Evolutionary conservation across 495 filamentous ascomycete genomes (phyloP).

Genomic region (Monascus purpureus): DNA sequence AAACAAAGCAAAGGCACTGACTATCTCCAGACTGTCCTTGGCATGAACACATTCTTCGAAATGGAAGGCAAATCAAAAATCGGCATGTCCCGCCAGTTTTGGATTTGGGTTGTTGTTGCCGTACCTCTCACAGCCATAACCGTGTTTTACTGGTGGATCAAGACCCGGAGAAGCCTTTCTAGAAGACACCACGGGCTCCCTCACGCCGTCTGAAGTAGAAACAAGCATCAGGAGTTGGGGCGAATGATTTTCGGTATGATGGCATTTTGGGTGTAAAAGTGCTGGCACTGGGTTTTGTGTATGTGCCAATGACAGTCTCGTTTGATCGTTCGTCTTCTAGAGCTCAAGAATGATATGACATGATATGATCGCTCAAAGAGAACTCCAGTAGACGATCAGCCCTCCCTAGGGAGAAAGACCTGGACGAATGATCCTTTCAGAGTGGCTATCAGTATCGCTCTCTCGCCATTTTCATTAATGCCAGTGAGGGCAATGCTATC

Average conservation of each 20-base stretch:
- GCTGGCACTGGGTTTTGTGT: too few species aligned
- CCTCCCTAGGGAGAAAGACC: not conserved
- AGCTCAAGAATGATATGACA: too few species aligned
- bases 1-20: too few species aligned
- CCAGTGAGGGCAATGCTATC: conserved; percentile 3
- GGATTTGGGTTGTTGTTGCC: conserved; percentile 20
- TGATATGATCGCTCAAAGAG: not conserved
- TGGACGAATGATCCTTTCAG: conserved; percentile 3
- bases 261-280: too few species aligned
- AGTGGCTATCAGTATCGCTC: conserved; percentile 4
- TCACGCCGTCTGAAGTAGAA: too few species aligned
- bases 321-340: too few species aligned
- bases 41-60: conserved; percentile 24
- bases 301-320: too few species aligned
- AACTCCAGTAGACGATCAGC: not conserved
- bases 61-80: conserved; percentile 12
- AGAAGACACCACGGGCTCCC: not conserved
- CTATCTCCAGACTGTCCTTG: conserved; percentile 17
- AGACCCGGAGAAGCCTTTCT: not conserved
- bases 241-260: too few species aligned
- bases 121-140: conserved; percentile 16
- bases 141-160: conserved; percentile 11
- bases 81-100: conserved; percentile 16
- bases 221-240: too few species aligned
- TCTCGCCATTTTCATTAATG: not conserved